These are phyloP conservation scores for Tricholoma saponaceum DNA, from an alignment of 768 basidiomycete species.

Conservation along the genomic window DNA sequence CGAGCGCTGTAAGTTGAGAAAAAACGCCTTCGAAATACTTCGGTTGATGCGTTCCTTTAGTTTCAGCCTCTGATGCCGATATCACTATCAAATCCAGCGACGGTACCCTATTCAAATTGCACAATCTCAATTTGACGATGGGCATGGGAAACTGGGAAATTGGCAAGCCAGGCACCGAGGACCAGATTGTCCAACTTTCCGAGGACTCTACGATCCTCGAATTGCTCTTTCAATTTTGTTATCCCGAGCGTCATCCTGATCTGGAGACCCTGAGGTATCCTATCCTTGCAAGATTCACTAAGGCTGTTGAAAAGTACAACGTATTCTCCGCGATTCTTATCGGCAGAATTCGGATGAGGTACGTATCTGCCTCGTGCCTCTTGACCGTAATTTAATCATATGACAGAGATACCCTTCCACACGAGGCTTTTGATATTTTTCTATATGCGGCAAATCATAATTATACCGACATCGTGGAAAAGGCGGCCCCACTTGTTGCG, in stretches of 20 bases:
- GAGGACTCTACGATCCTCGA: no score
- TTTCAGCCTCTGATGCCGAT: no score
- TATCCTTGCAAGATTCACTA: not conserved
- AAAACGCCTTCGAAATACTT: no score
- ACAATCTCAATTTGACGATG: no score
- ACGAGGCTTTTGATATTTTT: not conserved
- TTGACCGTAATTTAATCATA: not conserved
- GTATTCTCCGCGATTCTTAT: not conserved
- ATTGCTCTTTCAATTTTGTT: slow-evolving; percentile 11
- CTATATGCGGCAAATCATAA: not conserved
- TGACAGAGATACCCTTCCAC: not conserved
- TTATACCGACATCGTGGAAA: not conserved
- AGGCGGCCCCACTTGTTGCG: not conserved
- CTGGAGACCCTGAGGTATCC: not conserved
- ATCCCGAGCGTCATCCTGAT: slow-evolving; percentile 7
- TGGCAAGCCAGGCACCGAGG: no score
- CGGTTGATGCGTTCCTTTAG: no score
- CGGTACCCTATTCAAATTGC: no score
- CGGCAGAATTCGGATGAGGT: not conserved
- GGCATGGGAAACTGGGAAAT: no score
- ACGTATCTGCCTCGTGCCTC: not conserved
- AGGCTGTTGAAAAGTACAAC: not conserved
- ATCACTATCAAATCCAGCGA: no score
- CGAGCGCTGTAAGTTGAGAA: no score
- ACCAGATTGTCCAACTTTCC: no score